Evolutionary conservation across 495 filamentous ascomycete genomes (phyloP).

Genomic region (Ascodesmis nigricans): DNA sequence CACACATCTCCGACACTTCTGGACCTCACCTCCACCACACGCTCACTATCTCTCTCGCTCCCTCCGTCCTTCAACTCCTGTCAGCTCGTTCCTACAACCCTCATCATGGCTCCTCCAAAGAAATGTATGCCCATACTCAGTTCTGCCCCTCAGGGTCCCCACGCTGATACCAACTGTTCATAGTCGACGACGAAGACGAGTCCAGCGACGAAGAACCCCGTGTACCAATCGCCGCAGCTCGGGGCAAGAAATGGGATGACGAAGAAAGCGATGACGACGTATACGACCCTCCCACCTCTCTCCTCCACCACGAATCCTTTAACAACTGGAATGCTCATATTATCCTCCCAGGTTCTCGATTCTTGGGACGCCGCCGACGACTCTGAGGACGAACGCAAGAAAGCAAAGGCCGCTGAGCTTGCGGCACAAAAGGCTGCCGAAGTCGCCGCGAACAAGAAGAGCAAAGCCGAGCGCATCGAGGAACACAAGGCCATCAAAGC

Average conservation of each 20-base stretch:
- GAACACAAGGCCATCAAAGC: slow-evolving; percentile 37
- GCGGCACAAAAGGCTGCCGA: slow-evolving; percentile 74
- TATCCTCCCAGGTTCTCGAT: slow-evolving; percentile 72
- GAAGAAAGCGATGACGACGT: slow-evolving; percentile 83
- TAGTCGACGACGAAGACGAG: slow-evolving; percentile 11
- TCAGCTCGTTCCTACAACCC: too few species aligned
- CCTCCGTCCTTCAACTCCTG: too few species aligned
- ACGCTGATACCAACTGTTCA: too few species aligned
- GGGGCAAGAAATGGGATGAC: slow-evolving; percentile 54
- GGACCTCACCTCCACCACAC: too few species aligned
- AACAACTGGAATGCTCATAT: slow-evolving; percentile 1
- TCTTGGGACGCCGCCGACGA: slow-evolving; percentile 96
- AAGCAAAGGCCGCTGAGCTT: slow-evolving; percentile 47
- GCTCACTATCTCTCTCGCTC: too few species aligned
- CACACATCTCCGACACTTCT: too few species aligned
- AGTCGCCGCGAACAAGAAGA: slow-evolving; percentile 83
- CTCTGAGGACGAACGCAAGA: slow-evolving; percentile 88
- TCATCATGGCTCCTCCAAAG: too few species aligned
- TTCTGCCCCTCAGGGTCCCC: too few species aligned
- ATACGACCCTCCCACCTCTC: slow-evolving; percentile 12
- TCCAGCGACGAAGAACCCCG: background rate
- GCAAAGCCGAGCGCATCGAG: slow-evolving; percentile 67
- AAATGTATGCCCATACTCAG: too few species aligned
- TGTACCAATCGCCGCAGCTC: slow-evolving; percentile 4
- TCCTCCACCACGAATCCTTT: background rate